Evolutionary conservation across 306 rosid genomes (phyloP).

Genomic region (Abrus pulchellus): DNA sequence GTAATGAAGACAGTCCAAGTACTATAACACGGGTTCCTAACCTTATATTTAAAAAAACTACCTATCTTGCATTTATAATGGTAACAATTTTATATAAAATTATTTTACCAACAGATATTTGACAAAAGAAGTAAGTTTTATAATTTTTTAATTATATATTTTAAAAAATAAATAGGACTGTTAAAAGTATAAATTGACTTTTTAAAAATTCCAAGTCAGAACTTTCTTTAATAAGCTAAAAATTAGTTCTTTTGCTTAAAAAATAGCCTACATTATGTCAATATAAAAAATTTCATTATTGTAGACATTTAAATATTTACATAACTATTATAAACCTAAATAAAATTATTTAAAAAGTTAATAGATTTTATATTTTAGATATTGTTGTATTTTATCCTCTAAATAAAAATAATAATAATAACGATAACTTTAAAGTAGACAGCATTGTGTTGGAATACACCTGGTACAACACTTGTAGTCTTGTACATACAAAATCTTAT

Average conservation of each 20-base stretch:
- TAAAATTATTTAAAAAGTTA: neutral
- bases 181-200: neutral
- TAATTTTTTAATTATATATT: too few relatives aligned
- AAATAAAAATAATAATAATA: neutral
- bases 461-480: neutral
- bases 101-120: too few relatives aligned
- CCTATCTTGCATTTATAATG: too few relatives aligned
- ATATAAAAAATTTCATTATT: neutral
- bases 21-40: too few relatives aligned
- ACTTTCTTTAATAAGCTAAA: neutral
- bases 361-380: neutral
- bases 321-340: neutral
- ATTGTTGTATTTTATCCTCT: neutral
- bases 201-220: neutral
- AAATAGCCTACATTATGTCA: neutral
- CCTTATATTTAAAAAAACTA: too few relatives aligned
- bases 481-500: neutral
- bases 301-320: neutral
- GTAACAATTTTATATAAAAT: too few relatives aligned
- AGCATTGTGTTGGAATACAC: neutral
- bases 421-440: neutral
- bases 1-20: too few relatives aligned
- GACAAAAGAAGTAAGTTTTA: too few relatives aligned
- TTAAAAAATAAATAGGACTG: neutral
- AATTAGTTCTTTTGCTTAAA: neutral